Evolutionary conservation across 768 basidiomycete genomes (phyloP).

Genomic region (Ramaria sp.): DNA sequence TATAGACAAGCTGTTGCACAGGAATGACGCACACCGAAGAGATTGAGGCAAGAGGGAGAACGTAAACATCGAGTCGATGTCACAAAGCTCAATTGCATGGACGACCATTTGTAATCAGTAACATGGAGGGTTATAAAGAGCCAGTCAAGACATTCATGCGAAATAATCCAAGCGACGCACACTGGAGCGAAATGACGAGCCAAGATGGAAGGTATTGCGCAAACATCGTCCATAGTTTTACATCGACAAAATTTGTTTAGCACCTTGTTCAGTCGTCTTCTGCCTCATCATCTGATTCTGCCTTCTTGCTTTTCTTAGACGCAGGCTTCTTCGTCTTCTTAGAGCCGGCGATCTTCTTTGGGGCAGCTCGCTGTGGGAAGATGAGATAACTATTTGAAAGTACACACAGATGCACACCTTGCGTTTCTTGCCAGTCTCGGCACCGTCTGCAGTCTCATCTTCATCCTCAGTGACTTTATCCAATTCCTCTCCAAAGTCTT

Average conservation of each 20-base stretch:
- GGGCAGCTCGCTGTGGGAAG: slow-evolving; percentile 27
- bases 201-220: background rate
- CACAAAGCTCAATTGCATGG: too few species aligned
- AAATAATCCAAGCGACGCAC: background rate
- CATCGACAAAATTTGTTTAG: background rate
- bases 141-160: too few species aligned
- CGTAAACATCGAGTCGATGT: too few species aligned
- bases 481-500: slow-evolving; percentile 36
- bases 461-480: slow-evolving; percentile 30
- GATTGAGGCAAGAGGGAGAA: too few species aligned
- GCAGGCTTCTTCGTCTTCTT: slow-evolving; percentile 8
- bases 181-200: background rate
- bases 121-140: too few species aligned
- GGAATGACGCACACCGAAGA: too few species aligned
- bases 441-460: slow-evolving; percentile 35
- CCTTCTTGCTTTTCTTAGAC: slow-evolving; percentile 9
- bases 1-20: too few species aligned
- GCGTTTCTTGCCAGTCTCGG: slow-evolving; percentile 46
- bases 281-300: slow-evolving; percentile 12
- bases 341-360: slow-evolving; percentile 21
- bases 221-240: background rate
- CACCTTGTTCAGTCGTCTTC: slow-evolving; percentile 6
- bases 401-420: slow-evolving; percentile 35
- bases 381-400: slow-evolving; percentile 7
- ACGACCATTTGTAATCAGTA: too few species aligned